Base-by-base conservation (phyloP, 176 grass and related monocot genomes). In the Triticum timopheevii region DNA sequence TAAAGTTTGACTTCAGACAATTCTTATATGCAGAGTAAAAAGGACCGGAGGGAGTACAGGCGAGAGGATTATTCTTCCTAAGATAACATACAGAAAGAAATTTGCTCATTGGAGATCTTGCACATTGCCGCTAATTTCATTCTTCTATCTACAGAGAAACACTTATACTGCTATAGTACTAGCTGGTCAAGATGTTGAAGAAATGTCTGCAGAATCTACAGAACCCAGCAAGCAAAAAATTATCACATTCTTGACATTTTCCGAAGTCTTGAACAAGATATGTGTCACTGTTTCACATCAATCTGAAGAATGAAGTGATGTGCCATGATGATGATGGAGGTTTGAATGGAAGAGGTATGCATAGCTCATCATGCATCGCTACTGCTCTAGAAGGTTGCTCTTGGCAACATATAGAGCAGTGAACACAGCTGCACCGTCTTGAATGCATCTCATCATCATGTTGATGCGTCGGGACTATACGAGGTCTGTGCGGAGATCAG, bases 361-460 rank as follows among this genome's bases (percentile, higher is more conserved):
- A 50, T 52, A 52, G 73, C 49, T 16, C 49, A 76, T 52, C 73
- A 54, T 76, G 73, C 19, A 16, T 16, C 11, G 25, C 59, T 62
- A 24, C 59, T 62, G 73, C 25, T 28, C 72, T 75, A 76, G 72
- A 68, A 69, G 74, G 84, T 40, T 58, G 33, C 83, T 78, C 25
- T 54, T 76, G 73, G 73, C 73, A 52, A 76, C 30, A 54, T 74
- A 76, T 36, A 22, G 44, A 76, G 16, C 16, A 78, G 31, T 6
- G 23, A 45, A 58, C 71, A 6, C 47, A 24, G 45, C 72, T 76
- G 73, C 45, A 3, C 45, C 24, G 30, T 10, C 72, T 81, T 90
- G 66, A 90, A 83, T 87, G 85, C 13, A 54, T 27, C 73, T 33
- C 73, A 76, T 76, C 73, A 76, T 76, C 73, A 52, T 50, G 45